phyloP scores from a whole-genome alignment of 306 rosid species.

The Lupinus albus region DNA sequence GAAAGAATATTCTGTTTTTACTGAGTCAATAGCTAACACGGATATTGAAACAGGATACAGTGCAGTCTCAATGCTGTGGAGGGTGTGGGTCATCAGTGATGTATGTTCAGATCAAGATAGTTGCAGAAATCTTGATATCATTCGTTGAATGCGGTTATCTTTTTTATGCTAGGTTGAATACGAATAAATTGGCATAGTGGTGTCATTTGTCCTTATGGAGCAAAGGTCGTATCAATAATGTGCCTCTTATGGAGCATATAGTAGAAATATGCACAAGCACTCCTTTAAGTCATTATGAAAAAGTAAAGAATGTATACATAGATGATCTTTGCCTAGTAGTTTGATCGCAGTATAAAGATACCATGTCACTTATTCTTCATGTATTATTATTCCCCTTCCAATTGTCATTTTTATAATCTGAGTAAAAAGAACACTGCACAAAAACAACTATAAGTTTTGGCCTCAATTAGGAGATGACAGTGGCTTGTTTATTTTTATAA shows the following conservation, averaged over 20 bases:
- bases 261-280: neutral
- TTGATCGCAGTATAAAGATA: neutral
- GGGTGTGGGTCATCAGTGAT: neutral
- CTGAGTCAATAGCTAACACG: neutral
- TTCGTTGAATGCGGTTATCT: neutral
- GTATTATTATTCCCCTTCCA: neutral
- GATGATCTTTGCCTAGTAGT: slow-evolving; percentile 7
- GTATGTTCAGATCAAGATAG: slow-evolving; percentile 8
- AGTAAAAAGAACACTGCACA: neutral
- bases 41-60: slow-evolving; percentile 27
- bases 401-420: neutral
- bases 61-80: neutral
- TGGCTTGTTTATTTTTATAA: neutral
- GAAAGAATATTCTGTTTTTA: neutral
- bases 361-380: neutral
- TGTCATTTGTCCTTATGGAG: neutral
- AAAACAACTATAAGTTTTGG: neutral
- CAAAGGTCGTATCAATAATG: neutral
- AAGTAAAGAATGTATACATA: neutral
- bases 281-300: neutral
- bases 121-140: neutral
- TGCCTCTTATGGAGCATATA: neutral
- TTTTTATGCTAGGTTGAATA: neutral
- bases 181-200: neutral
- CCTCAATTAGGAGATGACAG: no score